A percentile compares a stretch with the other conserved stretches of the same genome.
These are phyloP conservation scores for Brachypodium distachyon DNA, from an alignment of 202 grass and related monocot genomes.

Conservation along the genomic window DNA sequence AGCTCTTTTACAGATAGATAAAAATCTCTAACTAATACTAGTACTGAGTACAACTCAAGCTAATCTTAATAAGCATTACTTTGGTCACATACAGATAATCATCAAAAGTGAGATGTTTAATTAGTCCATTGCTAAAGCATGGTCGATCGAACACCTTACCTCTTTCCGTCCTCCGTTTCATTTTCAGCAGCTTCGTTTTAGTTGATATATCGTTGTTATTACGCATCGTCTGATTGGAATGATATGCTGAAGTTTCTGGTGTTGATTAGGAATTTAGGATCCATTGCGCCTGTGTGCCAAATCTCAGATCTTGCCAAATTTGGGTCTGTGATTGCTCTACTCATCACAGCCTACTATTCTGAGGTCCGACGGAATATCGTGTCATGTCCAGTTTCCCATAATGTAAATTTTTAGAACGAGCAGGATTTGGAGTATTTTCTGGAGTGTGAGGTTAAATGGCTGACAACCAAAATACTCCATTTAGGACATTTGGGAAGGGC, in stretches of 20 bases:
- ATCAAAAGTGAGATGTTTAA: background rate
- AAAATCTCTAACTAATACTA: no score
- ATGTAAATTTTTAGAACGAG: background rate
- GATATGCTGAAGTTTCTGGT: background rate
- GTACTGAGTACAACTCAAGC: no score
- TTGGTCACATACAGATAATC: background rate
- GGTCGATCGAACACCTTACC: no score
- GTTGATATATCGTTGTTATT: background rate
- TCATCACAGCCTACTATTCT: background rate
- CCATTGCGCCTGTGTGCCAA: background rate
- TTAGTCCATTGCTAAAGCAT: background rate
- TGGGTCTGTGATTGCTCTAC: background rate
- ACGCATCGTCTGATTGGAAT: no score
- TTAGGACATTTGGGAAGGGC: no score
- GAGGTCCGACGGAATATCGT: background rate
- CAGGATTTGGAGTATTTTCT: background rate
- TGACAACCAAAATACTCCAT: no score
- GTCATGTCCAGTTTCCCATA: background rate
- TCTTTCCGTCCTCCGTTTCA: background rate
- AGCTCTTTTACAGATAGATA: no score
- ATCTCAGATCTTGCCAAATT: background rate
- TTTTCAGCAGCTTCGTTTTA: background rate
- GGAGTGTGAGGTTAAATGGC: background rate
- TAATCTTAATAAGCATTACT: background rate
- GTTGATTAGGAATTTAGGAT: background rate